Percentiles rank a stretch among this genome's conserved stretches.
Conservation (phyloP, 2,329 filamentous ascomycete genomes). For the Huntiella savannae region DNA sequence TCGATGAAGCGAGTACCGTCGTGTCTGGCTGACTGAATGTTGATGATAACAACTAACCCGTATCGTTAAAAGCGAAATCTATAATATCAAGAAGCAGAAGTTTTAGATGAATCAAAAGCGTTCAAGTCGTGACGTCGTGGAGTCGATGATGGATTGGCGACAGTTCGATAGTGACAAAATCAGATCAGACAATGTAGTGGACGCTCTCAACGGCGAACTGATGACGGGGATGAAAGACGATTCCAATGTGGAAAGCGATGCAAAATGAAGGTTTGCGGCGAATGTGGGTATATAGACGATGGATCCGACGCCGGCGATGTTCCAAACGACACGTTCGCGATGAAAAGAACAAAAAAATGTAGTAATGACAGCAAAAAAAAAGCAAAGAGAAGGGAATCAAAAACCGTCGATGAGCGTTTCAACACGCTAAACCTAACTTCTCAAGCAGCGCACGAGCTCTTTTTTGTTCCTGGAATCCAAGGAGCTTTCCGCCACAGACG, state of each 20-base stretch:
- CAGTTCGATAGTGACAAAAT: neutral
- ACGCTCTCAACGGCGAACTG: neutral
- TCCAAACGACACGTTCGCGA: neutral
- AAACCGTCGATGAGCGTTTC: neutral
- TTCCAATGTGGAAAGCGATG: neutral
- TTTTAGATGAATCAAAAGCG: too few relatives aligned
- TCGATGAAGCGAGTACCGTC: too few relatives aligned
- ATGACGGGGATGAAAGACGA: neutral
- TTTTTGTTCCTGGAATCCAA: neutral
- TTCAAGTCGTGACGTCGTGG: too few relatives aligned
- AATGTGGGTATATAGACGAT: neutral
- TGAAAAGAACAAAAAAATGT: neutral
- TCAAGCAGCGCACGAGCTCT: neutral
- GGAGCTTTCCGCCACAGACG: too few relatives aligned
- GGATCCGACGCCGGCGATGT: neutral
- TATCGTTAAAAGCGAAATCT: too few relatives aligned
- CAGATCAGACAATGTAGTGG: neutral
- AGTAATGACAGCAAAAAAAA: neutral
- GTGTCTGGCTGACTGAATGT: too few relatives aligned
- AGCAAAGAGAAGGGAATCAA: neutral
- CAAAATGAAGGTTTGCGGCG: neutral
- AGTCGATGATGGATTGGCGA: too few relatives aligned
- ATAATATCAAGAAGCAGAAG: too few relatives aligned
- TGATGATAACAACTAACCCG: too few relatives aligned
- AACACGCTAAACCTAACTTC: too few relatives aligned